phyloP scores from a whole-genome alignment of 306 rosid genomes.

The Castanea sativa region DNA sequence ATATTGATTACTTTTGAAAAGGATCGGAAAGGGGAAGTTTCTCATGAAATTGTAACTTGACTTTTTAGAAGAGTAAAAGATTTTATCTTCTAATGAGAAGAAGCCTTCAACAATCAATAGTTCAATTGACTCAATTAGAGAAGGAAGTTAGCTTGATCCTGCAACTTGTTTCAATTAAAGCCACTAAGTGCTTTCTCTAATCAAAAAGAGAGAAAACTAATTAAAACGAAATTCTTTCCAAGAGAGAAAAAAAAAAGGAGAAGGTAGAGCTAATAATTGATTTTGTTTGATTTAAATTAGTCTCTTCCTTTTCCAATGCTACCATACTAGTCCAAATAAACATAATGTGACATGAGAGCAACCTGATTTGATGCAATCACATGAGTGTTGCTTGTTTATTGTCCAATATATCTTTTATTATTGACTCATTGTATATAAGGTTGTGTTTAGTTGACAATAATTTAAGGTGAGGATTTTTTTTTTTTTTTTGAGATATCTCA shows the following conservation, averaged over 20 bases:
- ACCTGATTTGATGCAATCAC: constrained; percentile 36
- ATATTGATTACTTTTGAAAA: not conserved
- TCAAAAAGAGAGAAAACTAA: no score
- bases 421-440: not conserved
- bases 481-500: no score
- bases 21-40: not conserved
- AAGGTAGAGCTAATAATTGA: not conserved
- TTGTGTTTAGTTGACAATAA: no score
- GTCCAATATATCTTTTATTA: not conserved
- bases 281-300: not conserved
- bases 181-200: no score
- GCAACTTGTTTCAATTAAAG: not conserved
- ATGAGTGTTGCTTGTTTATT: constrained; percentile 8
- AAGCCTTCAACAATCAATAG: not conserved
- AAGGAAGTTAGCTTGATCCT: not conserved
- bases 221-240: no score
- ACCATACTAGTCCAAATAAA: not conserved
- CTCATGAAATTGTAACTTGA: not conserved
- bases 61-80: not conserved
- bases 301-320: not conserved
- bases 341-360: constrained; percentile 19
- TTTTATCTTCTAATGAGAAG: not conserved
- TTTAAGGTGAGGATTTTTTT: no score
- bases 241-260: not conserved
- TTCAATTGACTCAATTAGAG: not conserved